Percentiles rank a stretch among this genome's conserved stretches.
Conservation (phyloP, 192 early-diverging fungal genomes). For the Borealophlyctis nickersoniae region DNA sequence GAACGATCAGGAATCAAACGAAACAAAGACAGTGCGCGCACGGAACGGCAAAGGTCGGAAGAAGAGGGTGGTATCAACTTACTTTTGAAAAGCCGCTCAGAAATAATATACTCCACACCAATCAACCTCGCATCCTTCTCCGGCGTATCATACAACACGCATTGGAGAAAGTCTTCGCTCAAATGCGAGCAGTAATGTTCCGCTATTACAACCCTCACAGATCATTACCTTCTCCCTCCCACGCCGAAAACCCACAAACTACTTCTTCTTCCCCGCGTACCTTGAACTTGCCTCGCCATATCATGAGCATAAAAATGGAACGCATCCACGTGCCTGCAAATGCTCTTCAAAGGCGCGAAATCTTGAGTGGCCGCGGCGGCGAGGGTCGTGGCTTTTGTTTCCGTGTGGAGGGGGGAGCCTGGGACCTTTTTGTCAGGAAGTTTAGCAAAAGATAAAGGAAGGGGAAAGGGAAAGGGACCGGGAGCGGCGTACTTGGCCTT, state of each 20-base stretch:
- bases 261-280: no score
- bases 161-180: conserved; percentile 52
- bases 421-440: conserved; percentile 3
- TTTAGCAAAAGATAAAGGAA: neutral
- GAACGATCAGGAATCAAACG: no score
- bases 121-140: conserved; percentile 42
- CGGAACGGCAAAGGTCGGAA: neutral
- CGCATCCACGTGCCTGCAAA: conserved; percentile 44
- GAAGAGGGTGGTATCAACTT: conserved; percentile 9
- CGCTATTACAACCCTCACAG: conserved; percentile 17
- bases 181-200: conserved; percentile 53
- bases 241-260: neutral
- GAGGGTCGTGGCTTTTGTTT: conserved; percentile 1
- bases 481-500: neutral
- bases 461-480: neutral
- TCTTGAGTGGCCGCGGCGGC: conserved; percentile 24
- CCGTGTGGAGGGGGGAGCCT: neutral
- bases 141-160: conserved; percentile 50
- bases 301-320: conserved; percentile 47
- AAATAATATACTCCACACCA: conserved; percentile 61
- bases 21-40: conserved; percentile 11
- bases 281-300: conserved; percentile 43
- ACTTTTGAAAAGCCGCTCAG: conserved; percentile 44
- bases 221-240: neutral
- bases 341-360: conserved; percentile 33